Conservation (phyloP, 2,329 filamentous ascomycete genomes). For the Helotiales sp. region DNA sequence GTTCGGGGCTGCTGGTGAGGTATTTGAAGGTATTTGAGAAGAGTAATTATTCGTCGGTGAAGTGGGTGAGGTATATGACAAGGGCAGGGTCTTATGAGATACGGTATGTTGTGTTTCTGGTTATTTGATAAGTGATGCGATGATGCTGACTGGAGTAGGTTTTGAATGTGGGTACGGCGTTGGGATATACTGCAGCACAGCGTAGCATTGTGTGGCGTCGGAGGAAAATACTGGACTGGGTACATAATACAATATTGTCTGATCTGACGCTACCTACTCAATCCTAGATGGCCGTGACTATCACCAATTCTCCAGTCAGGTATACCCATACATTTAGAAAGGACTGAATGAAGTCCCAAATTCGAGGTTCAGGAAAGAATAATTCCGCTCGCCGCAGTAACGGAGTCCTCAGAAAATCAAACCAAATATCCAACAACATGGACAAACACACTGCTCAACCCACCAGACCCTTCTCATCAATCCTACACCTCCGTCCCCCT, state of each 20-base stretch:
- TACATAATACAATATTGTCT: conserved; percentile 5
- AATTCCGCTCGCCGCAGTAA: too few relatives aligned
- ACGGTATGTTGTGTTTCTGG: conserved; percentile 51
- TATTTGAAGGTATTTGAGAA: conserved; percentile 99
- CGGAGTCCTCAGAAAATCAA: too few relatives aligned
- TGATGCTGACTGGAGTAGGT: conserved; percentile 14
- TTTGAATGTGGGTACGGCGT: conserved; percentile 19
- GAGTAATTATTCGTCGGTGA: conserved; percentile 97
- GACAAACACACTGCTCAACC: background rate
- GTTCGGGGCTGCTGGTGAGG: conserved; percentile 84
- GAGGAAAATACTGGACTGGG: background rate
- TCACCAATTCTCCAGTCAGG: too few relatives aligned
- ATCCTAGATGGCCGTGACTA: background rate
- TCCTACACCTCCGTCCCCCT: background rate
- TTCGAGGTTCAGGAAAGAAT: too few relatives aligned
- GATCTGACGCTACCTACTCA: background rate
- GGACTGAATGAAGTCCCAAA: too few relatives aligned
- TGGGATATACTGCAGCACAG: conserved; percentile 8
- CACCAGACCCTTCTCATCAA: background rate
- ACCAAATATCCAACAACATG: too few relatives aligned
- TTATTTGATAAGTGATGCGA: background rate
- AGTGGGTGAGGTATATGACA: conserved; percentile 99
- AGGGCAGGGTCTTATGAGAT: conserved; percentile 97
- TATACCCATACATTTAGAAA: too few relatives aligned
- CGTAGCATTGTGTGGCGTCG: conserved; percentile 19